phyloP scores from a whole-genome alignment of 345 rosid species.

The Chamaenerion angustifolium region DNA sequence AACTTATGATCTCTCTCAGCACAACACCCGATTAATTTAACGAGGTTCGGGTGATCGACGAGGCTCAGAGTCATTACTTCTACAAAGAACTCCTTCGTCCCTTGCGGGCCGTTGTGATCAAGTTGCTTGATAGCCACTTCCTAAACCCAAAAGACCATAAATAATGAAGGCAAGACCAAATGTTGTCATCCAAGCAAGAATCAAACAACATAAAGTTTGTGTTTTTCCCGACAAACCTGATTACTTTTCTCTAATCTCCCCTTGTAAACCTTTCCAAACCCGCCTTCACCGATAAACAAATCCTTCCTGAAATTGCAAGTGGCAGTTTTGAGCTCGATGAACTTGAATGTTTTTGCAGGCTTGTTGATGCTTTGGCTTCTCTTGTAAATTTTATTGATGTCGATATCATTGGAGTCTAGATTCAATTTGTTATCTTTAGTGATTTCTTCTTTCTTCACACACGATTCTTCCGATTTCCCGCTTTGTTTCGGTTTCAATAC shows the following conservation, averaged over 20 bases:
- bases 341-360: constrained; percentile 39
- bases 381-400: constrained; percentile 31
- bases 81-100: constrained; percentile 23
- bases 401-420: constrained; percentile 31
- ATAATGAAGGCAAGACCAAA: neutral
- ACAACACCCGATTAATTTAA: constrained; percentile 27
- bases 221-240: constrained; percentile 37
- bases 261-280: constrained; percentile 75
- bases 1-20: constrained; percentile 29
- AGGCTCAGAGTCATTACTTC: constrained; percentile 23
- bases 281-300: constrained; percentile 82
- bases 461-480: constrained; percentile 17
- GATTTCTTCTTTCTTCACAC: constrained; percentile 12
- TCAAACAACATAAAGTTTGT: constrained; percentile 2
- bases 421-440: constrained; percentile 35
- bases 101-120: constrained; percentile 29
- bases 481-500: constrained; percentile 31
- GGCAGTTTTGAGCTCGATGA: constrained; percentile 42
- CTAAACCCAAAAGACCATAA: constrained; percentile 8
- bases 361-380: constrained; percentile 17
- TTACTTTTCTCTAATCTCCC: constrained; percentile 38
- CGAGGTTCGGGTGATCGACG: constrained; percentile 32
- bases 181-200: neutral
- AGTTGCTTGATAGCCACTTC: constrained; percentile 35
- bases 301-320: constrained; percentile 47